phyloP scores from a whole-genome alignment of 768 basidiomycete species.

The Suillus cothurnatus region DNA sequence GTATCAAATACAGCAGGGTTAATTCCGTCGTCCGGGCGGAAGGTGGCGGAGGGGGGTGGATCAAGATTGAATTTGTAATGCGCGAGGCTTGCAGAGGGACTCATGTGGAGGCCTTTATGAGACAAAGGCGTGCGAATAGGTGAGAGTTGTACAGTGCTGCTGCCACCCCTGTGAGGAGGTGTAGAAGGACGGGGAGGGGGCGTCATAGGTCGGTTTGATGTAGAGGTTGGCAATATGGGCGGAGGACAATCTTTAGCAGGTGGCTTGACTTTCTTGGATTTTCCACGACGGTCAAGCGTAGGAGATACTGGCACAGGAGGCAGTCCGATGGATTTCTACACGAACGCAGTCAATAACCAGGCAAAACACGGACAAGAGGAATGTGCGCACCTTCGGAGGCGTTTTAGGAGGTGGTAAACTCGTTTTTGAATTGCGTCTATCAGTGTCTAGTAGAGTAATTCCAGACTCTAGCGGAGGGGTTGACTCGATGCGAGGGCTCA shows the following conservation, averaged over 20 bases:
- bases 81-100: constrained; percentile 62
- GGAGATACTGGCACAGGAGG: constrained; percentile 51
- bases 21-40: constrained; percentile 32
- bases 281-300: constrained; percentile 40
- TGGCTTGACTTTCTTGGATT: constrained; percentile 14
- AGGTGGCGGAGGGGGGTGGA: constrained; percentile 50
- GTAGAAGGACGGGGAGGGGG: constrained; percentile 45
- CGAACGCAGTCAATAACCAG: constrained; percentile 3
- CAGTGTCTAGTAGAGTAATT: constrained; percentile 11
- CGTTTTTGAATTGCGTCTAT: constrained; percentile 21
- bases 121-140: constrained; percentile 68
- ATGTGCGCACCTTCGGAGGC: constrained; percentile 27
- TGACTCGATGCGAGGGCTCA: constrained; percentile 17
- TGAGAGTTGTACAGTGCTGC: constrained; percentile 47
- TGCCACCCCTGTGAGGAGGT: constrained; percentile 32
- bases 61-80: constrained; percentile 73
- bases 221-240: constrained; percentile 29
- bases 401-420: constrained; percentile 23
- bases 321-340: constrained; percentile 39
- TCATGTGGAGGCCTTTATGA: constrained; percentile 70
- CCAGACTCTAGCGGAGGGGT: constrained; percentile 19
- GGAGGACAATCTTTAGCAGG: constrained; percentile 20
- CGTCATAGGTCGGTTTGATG: constrained; percentile 26
- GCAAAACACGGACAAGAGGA: neutral
- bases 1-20: constrained; percentile 39